Evolutionary conservation across 2,329 filamentous ascomycete genomes (phyloP).

Genomic region (Rhynchosporium agropyri): DNA sequence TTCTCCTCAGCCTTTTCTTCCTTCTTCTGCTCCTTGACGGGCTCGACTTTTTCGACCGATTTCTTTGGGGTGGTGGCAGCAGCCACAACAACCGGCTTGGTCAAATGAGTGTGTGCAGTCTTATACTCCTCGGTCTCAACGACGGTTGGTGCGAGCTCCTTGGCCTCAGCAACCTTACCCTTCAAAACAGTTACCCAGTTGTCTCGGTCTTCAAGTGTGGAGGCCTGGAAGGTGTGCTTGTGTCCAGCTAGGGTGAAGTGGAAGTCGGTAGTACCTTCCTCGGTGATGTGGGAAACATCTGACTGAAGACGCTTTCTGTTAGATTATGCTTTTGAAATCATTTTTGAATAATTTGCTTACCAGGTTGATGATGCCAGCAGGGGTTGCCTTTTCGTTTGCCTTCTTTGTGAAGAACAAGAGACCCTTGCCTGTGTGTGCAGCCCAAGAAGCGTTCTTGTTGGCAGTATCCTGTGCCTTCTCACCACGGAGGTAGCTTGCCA

Average conservation of each 20-base stretch:
- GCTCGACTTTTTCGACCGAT: conserved; percentile 45
- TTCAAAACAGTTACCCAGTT: conserved; percentile 89
- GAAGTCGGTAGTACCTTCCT: conserved; percentile 83
- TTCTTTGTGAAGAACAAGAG: conserved; percentile 84
- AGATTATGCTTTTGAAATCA: conserved; percentile 31
- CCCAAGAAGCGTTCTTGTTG: conserved; percentile 84
- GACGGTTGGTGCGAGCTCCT: conserved; percentile 74
- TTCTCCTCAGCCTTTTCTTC: conserved; percentile 54
- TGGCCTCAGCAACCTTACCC: conserved; percentile 81
- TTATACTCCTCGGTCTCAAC: conserved; percentile 86
- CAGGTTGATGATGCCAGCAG: conserved; percentile 81
- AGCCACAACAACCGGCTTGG: conserved; percentile 48
- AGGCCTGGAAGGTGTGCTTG: conserved; percentile 93
- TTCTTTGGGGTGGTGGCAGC: conserved; percentile 42
- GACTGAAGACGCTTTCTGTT: conserved; percentile 47
- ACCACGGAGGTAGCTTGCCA: conserved; percentile 77
- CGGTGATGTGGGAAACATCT: conserved; percentile 64
- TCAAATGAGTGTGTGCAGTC: conserved; percentile 46
- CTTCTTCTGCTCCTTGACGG: conserved; percentile 40
- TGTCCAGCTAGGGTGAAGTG: conserved; percentile 80
- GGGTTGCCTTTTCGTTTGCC: conserved; percentile 76
- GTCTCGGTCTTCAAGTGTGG: conserved; percentile 75
- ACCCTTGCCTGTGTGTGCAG: conserved; percentile 91
- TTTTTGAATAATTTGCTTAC: conserved; percentile 54
- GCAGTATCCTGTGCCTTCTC: conserved; percentile 78